phyloP scores from a whole-genome alignment of 129 eudicot genomes.

The Flaveria trinervia region DNA sequence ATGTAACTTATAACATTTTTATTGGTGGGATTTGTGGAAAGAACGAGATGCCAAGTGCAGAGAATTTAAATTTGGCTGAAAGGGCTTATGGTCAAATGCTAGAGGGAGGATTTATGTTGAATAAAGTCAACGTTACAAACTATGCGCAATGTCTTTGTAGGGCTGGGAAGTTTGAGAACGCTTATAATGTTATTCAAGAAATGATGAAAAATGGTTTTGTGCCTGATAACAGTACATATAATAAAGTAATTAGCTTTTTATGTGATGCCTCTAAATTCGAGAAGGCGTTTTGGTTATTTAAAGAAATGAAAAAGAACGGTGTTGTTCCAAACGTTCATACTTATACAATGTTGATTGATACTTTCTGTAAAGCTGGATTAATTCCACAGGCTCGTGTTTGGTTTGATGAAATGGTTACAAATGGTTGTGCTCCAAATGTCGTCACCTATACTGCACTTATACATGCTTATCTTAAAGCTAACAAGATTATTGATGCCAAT shows the following conservation, averaged over 20 bases:
- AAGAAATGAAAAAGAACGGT: slow-evolving; percentile 72
- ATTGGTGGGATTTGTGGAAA: slow-evolving; percentile 83
- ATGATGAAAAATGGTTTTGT: slow-evolving; percentile 87
- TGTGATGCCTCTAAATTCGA: slow-evolving; percentile 70
- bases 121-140: slow-evolving; percentile 69
- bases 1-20: slow-evolving; percentile 76
- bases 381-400: slow-evolving; percentile 70
- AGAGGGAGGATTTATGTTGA: slow-evolving; percentile 56
- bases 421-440: slow-evolving; percentile 83
- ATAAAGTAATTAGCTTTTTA: slow-evolving; percentile 72
- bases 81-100: slow-evolving; percentile 77
- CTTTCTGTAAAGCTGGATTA: slow-evolving; percentile 89
- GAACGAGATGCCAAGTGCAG: slow-evolving; percentile 50
- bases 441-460: slow-evolving; percentile 92
- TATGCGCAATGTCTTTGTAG: slow-evolving; percentile 79
- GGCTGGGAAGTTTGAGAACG: slow-evolving; percentile 77
- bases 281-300: slow-evolving; percentile 71
- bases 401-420: slow-evolving; percentile 74
- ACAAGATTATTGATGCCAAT: slow-evolving; percentile 59
- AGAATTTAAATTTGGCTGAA: slow-evolving; percentile 69
- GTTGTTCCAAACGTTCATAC: slow-evolving; percentile 85
- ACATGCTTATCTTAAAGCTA: slow-evolving; percentile 84
- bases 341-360: slow-evolving; percentile 80
- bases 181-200: slow-evolving; percentile 64
- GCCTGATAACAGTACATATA: slow-evolving; percentile 76